phyloP scores from a whole-genome alignment of 2,329 filamentous ascomycete species.

The Metarhizium guizhouense region DNA sequence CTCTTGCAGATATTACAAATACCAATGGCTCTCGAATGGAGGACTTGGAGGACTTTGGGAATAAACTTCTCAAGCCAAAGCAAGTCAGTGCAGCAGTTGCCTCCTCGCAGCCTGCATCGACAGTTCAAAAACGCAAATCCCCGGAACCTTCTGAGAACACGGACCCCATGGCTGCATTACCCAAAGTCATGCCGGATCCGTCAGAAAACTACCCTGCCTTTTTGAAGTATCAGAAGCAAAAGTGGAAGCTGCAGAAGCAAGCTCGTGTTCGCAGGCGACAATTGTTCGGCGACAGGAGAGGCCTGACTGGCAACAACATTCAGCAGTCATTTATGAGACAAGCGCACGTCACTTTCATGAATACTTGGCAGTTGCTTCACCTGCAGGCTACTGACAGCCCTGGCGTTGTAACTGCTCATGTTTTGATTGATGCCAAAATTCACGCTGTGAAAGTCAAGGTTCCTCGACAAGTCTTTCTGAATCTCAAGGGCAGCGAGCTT shows the following conservation, averaged over 20 bases:
- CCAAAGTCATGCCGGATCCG: conserved; percentile 74
- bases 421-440: conserved; percentile 88
- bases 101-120: conserved; percentile 41
- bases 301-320: conserved; percentile 40
- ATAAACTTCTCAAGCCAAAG: conserved; percentile 57
- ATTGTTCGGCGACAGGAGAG: conserved; percentile 78
- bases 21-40: conserved; percentile 42
- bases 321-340: conserved; percentile 78
- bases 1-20: conserved; percentile 66
- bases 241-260: conserved; percentile 97
- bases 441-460: conserved; percentile 84
- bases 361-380: conserved; percentile 91
- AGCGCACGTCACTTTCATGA: conserved; percentile 80
- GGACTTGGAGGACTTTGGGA: conserved; percentile 78
- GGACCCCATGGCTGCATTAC: conserved; percentile 76
- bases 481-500: conserved; percentile 77
- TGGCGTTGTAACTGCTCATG: conserved; percentile 79
- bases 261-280: conserved; percentile 78
- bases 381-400: conserved; percentile 74
- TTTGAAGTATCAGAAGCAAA: conserved; percentile 91
- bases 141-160: conserved; percentile 56
- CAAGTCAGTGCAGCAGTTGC: conserved; percentile 44
- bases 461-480: conserved; percentile 81
- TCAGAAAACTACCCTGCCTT: conserved; percentile 83
- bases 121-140: conserved; percentile 62